Conservation (phyloP, 2,329 filamentous ascomycete species). For the Cladosporium sp. region DNA sequence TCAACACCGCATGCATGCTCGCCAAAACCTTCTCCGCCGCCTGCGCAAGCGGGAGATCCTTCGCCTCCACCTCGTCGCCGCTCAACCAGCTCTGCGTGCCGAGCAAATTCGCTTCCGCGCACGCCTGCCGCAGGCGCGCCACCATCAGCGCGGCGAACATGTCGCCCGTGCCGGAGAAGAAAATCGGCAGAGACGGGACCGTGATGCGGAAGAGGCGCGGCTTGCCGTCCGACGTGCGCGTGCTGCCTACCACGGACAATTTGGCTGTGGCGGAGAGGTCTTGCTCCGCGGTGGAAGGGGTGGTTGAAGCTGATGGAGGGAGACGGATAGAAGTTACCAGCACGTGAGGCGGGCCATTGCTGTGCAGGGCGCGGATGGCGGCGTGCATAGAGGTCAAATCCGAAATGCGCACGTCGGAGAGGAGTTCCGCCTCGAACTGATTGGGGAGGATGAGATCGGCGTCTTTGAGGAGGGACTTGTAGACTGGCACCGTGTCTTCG, state of each 20-base stretch:
- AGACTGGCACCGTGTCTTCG: slow-evolving; percentile 86
- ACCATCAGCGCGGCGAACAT: slow-evolving; percentile 96
- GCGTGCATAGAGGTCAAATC: slow-evolving; percentile 67
- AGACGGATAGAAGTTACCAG: slow-evolving; percentile 88
- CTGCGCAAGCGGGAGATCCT: slow-evolving; percentile 74
- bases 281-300: slow-evolving; percentile 24
- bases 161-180: slow-evolving; percentile 95
- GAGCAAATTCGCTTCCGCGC: slow-evolving; percentile 51
- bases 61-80: slow-evolving; percentile 63
- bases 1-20: slow-evolving; percentile 85
- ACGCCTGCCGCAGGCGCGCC: slow-evolving; percentile 80
- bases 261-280: slow-evolving; percentile 19
- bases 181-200: slow-evolving; percentile 83
- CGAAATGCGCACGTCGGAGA: slow-evolving; percentile 79
- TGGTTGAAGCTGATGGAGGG: slow-evolving; percentile 48
- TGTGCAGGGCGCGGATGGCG: slow-evolving; percentile 75
- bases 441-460: slow-evolving; percentile 94
- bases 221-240: slow-evolving; percentile 57
- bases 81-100: slow-evolving; percentile 67
- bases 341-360: slow-evolving; percentile 69
- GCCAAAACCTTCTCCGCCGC: slow-evolving; percentile 84
- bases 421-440: slow-evolving; percentile 93
- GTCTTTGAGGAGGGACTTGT: slow-evolving; percentile 71
- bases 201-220: slow-evolving; percentile 85
- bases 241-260: slow-evolving; percentile 68